A percentile compares a stretch with the other conserved stretches of the same genome.
phyloP scores from a whole-genome alignment of 2,329 filamentous ascomycete genomes.

The Penicillium sp. region DNA sequence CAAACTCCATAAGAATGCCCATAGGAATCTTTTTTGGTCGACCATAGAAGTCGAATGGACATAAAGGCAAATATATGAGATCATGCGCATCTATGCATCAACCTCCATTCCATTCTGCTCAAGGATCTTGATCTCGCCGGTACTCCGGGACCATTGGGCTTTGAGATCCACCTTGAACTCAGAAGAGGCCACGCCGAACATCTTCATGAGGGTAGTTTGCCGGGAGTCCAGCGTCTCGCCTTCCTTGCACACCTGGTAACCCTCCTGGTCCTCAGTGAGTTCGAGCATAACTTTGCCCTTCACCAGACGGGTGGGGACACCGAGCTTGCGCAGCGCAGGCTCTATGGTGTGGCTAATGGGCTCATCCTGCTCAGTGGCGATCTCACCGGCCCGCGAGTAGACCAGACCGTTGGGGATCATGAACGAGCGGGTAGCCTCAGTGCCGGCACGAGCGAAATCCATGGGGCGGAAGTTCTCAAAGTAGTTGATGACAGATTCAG shows the following conservation, averaged over 20 bases:
- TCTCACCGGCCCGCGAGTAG: conserved; percentile 73
- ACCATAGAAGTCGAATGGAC: conserved; percentile 16
- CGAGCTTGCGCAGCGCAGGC: conserved; percentile 83
- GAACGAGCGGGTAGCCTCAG: conserved; percentile 70
- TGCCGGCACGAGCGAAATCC: conserved; percentile 90
- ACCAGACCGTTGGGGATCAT: conserved; percentile 80
- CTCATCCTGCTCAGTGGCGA: conserved; percentile 77
- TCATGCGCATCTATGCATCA: conserved; percentile 30
- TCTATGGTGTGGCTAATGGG: conserved; percentile 85
- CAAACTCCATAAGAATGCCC: conserved; percentile 40
- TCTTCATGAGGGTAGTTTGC: conserved; percentile 89
- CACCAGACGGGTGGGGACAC: conserved; percentile 83
- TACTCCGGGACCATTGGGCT: conserved; percentile 57
- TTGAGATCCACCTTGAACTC: conserved; percentile 82
- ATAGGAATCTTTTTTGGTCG: conserved; percentile 28
- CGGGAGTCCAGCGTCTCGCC: conserved; percentile 83
- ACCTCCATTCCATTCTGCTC: conserved; percentile 44
- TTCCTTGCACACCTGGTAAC: conserved; percentile 77
- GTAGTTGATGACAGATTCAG: conserved; percentile 66
- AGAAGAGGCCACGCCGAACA: conserved; percentile 85
- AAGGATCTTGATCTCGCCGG: conserved; percentile 41
- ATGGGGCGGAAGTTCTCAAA: conserved; percentile 70
- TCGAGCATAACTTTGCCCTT: conserved; percentile 84
- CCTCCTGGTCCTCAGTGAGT: conserved; percentile 44
- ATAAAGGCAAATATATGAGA: conserved; percentile 16